Percentiles rank a stretch among this genome's conserved stretches.
Evolutionary conservation across 202 grass and related monocot genomes (phyloP).

Genomic region (Schoenoplectus triqueter): DNA sequence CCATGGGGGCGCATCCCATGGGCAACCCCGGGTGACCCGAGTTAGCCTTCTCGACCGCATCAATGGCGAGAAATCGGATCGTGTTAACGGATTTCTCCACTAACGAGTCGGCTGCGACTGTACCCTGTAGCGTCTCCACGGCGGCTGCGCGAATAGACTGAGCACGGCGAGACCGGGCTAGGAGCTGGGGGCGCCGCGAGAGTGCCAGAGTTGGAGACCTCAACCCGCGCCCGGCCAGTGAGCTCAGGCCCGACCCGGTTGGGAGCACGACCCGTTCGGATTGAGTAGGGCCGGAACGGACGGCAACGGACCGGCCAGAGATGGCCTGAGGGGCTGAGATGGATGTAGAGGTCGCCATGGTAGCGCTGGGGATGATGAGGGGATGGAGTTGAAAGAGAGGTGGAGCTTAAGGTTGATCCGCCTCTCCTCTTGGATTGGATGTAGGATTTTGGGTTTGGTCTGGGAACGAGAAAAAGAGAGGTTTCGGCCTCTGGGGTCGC

Average conservation of each 20-base stretch:
- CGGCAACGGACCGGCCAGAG: constrained; percentile 9
- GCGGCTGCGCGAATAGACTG: constrained; percentile 56
- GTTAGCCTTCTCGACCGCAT: constrained; percentile 86
- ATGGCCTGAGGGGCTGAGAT: constrained; percentile 36
- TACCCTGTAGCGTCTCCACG: constrained; percentile 55
- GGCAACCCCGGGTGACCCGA: constrained; percentile 73
- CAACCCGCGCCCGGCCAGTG: constrained; percentile 17
- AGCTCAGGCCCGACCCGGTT: constrained; percentile 30
- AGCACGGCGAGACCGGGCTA: constrained; percentile 22
- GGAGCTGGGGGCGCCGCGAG: constrained; percentile 35
- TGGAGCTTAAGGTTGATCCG: constrained; percentile 50
- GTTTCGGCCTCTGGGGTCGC: constrained; percentile 37
- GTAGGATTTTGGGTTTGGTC: constrained; percentile 25
- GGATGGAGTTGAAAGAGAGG: not conserved
- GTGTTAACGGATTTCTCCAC: constrained; percentile 94
- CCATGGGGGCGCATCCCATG: constrained; percentile 90
- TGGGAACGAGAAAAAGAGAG: constrained; percentile 1
- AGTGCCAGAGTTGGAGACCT: constrained; percentile 26
- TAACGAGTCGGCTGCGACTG: constrained; percentile 55
- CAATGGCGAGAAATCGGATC: constrained; percentile 82
- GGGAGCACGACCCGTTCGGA: constrained; percentile 25
- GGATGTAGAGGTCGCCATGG: constrained; percentile 17
- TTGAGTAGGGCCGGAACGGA: constrained; percentile 10
- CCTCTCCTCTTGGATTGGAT: constrained; percentile 7
- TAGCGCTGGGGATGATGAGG: constrained; percentile 8